Evolutionary conservation across 139 green algal species (phyloP), one percentile per base, ranked within the genome.

Genomic region (Closterium sp.): DNA sequence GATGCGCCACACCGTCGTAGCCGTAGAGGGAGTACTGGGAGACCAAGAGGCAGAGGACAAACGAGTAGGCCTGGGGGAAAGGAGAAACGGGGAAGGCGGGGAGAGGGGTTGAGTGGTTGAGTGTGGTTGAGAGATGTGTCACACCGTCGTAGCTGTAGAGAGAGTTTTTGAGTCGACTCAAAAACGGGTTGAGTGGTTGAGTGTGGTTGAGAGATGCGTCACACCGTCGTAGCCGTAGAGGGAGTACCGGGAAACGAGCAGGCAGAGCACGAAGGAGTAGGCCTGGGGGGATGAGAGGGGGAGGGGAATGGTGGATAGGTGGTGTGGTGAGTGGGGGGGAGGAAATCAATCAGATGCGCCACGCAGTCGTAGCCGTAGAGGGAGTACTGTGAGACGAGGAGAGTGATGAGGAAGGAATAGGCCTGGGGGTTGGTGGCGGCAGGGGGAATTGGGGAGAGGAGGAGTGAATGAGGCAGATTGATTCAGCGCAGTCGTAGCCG

Each of bases 21-120:
- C 90, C 90, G 90, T 93, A 93, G 27, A 93, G 31, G 21, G 85
- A 91, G 85, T 38, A 93, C 28, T 93, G 90, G 7, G 85, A 85
- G 85, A 93, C 91, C 7, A 93, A 5, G 10, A 90, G 45, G 24
- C 85, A 30, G n/a, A 90, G 6, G 32, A 92, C 85, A 30, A 88
- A 88, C 10, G 89, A 70, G 31, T 92, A 92, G 30, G 84, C 89
- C 89, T 88, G 84, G 84, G 84, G 84, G 84, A 87, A 87, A 87
- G 73, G 73, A n/a, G 73, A n/a, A 11, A 86, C 6, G 73, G 73
- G 27, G 10, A 9, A 86, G 73, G 73, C 9, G 10, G 27, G 73
- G 6, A 11, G 27, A n/a, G 73, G 10, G 73, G 10, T 29, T 5
- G 10, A 86, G 73, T 86, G 24, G 4, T 86, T 86, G 73, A 42